phyloP scores from a whole-genome alignment of 257 asterid species.

The Parsonsia alboflavescens region DNA sequence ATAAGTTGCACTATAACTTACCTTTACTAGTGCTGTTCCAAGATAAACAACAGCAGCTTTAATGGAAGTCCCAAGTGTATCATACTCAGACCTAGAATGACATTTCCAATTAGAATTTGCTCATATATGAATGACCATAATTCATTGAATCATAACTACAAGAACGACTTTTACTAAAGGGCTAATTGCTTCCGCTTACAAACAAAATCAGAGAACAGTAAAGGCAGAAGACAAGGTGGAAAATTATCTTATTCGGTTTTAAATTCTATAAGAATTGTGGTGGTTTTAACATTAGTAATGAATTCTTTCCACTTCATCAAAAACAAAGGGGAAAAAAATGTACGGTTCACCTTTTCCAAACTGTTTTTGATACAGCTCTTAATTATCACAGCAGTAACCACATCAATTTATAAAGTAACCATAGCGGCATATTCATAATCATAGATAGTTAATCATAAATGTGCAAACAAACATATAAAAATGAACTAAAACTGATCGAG shows the following conservation, averaged over 20 bases:
- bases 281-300: background rate
- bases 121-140: background rate
- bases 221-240: background rate
- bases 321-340: background rate
- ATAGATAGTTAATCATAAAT: background rate
- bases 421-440: background rate
- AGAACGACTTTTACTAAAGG: background rate
- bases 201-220: background rate
- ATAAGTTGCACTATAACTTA: constrained; percentile 16
- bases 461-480: background rate
- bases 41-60: constrained; percentile 83
- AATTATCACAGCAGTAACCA: background rate
- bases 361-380: background rate
- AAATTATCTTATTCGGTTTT: background rate
- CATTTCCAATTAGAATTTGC: background rate
- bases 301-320: background rate
- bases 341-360: background rate
- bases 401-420: background rate
- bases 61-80: constrained; percentile 86
- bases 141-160: background rate
- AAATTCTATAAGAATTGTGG: background rate
- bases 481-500: background rate
- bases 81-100: constrained; percentile 80
- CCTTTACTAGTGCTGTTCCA: constrained; percentile 82
- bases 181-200: too few species aligned